These are phyloP conservation scores for Herpomyces periplanetae DNA, from an alignment of 2,329 filamentous ascomycete species.

Conservation along the genomic window DNA sequence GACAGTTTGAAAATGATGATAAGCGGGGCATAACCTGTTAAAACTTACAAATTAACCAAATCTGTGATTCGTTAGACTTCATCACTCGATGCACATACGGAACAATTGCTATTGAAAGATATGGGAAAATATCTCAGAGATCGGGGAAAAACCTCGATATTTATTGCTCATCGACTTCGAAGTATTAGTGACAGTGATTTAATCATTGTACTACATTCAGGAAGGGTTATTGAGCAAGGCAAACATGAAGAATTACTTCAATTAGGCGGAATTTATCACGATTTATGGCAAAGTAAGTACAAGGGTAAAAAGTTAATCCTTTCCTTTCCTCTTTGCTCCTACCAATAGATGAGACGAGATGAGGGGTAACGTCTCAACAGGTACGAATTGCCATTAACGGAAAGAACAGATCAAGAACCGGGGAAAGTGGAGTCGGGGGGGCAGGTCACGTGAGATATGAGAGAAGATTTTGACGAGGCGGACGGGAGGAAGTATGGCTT, in stretches of 20 bases:
- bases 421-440: too few relatives aligned
- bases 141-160: constrained; percentile 60
- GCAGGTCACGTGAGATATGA: too few relatives aligned
- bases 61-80: constrained; percentile 17
- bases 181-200: constrained; percentile 81
- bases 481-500: too few relatives aligned
- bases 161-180: constrained; percentile 60
- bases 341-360: too few relatives aligned
- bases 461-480: too few relatives aligned
- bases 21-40: too few relatives aligned
- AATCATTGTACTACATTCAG: constrained; percentile 61
- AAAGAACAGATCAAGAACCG: too few relatives aligned
- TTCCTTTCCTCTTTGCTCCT: too few relatives aligned
- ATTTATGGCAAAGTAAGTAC: not conserved
- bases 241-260: constrained; percentile 56
- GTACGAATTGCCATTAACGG: too few relatives aligned
- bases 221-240: constrained; percentile 50
- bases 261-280: constrained; percentile 10
- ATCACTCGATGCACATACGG: constrained; percentile 66
- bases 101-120: constrained; percentile 55
- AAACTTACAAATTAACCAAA: constrained; percentile 2
- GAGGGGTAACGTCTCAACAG: too few relatives aligned
- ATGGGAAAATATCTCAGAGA: constrained; percentile 74
- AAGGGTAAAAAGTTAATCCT: too few relatives aligned
- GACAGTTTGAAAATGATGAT: too few relatives aligned